These are phyloP conservation scores for Pichia paraexigua DNA, from an alignment of 805 yeast species.

Conservation along the genomic window DNA sequence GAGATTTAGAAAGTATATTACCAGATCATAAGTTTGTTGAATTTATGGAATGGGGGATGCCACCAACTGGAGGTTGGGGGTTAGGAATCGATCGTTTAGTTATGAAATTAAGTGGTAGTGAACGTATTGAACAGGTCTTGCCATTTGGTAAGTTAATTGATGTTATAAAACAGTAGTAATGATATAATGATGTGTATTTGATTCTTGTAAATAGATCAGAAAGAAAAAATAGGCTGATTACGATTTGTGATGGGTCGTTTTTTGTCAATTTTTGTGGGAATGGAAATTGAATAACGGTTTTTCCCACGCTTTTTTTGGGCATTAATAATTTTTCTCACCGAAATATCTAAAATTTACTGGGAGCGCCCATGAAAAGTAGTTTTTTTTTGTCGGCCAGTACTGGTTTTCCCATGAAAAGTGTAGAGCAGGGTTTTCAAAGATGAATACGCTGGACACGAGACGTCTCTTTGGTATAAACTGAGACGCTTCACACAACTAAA, in stretches of 20 bases:
- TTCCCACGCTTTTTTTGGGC: background rate
- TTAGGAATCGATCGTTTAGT: slow-evolving; percentile 84
- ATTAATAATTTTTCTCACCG: background rate
- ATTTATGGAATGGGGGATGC: slow-evolving; percentile 86
- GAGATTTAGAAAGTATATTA: slow-evolving; percentile 55
- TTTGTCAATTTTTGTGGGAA: too few relatives aligned
- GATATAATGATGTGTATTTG: background rate
- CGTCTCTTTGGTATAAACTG: too few relatives aligned
- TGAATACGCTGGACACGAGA: too few relatives aligned
- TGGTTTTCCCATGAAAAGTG: background rate
- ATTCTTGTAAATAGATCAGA: background rate
- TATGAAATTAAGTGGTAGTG: slow-evolving; percentile 62
- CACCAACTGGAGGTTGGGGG: slow-evolving; percentile 99
- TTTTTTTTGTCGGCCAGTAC: background rate
- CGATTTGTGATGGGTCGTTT: background rate
- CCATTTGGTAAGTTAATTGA: slow-evolving; percentile 69
- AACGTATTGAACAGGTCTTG: slow-evolving; percentile 67
- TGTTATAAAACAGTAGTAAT: slow-evolving; percentile 48
- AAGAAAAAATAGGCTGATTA: too few relatives aligned
- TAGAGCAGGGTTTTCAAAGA: too few relatives aligned
- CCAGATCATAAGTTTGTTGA: slow-evolving; percentile 69
- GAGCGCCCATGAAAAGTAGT: background rate
- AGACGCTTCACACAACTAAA: too few relatives aligned
- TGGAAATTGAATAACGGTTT: too few relatives aligned
- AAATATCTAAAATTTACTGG: background rate